Base-by-base conservation (phyloP, 805 yeast species). In the Yarrowia bubula region DNA sequence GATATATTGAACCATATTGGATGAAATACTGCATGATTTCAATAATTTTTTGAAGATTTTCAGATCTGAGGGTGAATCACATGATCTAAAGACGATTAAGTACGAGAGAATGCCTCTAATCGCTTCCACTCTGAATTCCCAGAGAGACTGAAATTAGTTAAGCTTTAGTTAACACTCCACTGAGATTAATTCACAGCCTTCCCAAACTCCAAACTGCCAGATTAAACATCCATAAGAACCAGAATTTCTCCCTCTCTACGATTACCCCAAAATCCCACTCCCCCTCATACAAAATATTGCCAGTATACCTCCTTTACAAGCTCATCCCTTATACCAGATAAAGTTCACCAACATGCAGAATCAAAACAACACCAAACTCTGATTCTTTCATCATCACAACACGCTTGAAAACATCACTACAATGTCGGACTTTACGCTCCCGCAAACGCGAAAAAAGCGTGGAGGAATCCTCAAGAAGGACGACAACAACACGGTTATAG, bases 401-500 rank as follows among this genome's bases (percentile, higher is more conserved):
- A 33, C 55, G 5, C 28, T 22, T 22, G 4, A 22, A 22, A 22
- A 22, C 28, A 22, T 5, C 28, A 3, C 28, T 22, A 3, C 28
- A 22, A 55, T 55, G 61, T 55, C 61, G 22, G 61, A 55, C 61
- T 55, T 55, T 17, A 55, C 61, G 7, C 47, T 55, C 4, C 61
- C 61, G 13, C 38, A 18, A 15, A 28, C 61, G 18, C 47, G 47
- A 5, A n/a, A 42, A 13, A 55, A 41, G 32, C 37, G 47, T 7
- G 61, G 61, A 9, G 64, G 64, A 37, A 58, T 58, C 22, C 64
- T 58, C 51, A 58, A 58, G 22, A 58, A 58, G 32, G 64, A 58
- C 18, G 64, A 58, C 43, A 58, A 58, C 51, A 58, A 58, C 35
- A 58, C 64, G 5, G 64, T 58, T 22, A 58, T 58, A 33, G 64